Evolutionary conservation across 2,329 filamentous ascomycete species (phyloP), one percentile per base, ranked within the genome.

Genomic region (Helicocarpus griseus): DNA sequence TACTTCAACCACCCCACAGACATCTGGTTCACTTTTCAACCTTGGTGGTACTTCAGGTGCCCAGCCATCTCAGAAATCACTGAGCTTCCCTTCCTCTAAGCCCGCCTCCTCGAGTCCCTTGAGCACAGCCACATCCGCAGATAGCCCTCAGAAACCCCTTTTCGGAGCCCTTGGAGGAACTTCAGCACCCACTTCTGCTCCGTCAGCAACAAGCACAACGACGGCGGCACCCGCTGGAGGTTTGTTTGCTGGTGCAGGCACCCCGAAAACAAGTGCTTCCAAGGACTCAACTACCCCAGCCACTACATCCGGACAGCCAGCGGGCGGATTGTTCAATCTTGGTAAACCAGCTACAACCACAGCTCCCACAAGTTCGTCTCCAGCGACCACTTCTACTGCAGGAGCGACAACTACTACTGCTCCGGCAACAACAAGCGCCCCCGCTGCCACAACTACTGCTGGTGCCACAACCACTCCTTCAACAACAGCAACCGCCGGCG

Each of bases 191-290:
- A 40, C 48, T 4, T 48, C 33, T 54, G 51, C 55, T 45, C 45
- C 53, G 51, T 35, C 45, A 21, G 8, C 45, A 21, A 9, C 45
- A 36, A 36, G 11, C 19, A 38, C 41, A 31, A 40, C 57, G 44
- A 51, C 57, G 50, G 35, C 59, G 50, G 39, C 60, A 52, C 49
- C 60, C 26, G 51, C 58, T 45, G 57, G 59, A 40, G 57, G 59
- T n/a, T 50, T 67, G 40, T 61, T 67, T 40, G 53, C 60, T 5
- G 61, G 60, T 11, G 56, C 65, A 26, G 61, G 61, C 40, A 61
- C 60, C 31, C 53, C 58, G n/a, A 52, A 57, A 40, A 53, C 57
- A 3, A 53, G 51, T 41, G 47, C 63, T 22, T 59, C 64, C n/a
- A 36, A 35, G 11, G 45, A 47, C 24, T 57, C 64, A 44, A 40